phyloP scores from a whole-genome alignment of 257 asterid species.

The Echium plantagineum region DNA sequence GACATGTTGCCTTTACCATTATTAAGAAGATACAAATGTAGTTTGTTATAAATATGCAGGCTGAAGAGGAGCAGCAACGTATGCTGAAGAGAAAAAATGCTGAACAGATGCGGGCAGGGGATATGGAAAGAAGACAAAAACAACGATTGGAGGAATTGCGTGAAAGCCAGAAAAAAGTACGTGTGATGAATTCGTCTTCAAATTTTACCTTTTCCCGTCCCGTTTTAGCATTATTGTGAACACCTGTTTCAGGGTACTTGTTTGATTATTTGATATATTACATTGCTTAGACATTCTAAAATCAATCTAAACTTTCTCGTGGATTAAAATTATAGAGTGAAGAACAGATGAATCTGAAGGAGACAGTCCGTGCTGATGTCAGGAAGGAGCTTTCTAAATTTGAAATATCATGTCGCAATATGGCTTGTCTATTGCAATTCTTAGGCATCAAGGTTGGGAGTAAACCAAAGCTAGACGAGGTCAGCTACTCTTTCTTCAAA shows the following conservation, averaged over 20 bases:
- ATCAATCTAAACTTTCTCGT: constrained; percentile 3
- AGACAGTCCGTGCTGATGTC: constrained; percentile 48
- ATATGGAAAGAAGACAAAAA: constrained; percentile 88
- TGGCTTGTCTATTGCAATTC: constrained; percentile 64
- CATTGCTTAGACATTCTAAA: background rate
- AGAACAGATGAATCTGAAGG: constrained; percentile 80
- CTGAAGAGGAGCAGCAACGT: constrained; percentile 46
- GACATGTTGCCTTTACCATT: too few relatives aligned
- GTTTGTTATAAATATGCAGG: constrained; percentile 31
- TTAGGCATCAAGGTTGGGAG: constrained; percentile 16
- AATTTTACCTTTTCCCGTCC: background rate
- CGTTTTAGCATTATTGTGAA: background rate
- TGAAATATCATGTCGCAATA: constrained; percentile 45
- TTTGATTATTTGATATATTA: background rate
- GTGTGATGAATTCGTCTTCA: constrained; percentile 2
- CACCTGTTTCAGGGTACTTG: background rate
- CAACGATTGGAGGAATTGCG: constrained; percentile 84
- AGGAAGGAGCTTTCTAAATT: constrained; percentile 42
- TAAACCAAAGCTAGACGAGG: too few relatives aligned
- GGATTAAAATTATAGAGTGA: constrained; percentile 41
- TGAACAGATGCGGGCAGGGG: constrained; percentile 62
- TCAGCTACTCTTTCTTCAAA: too few relatives aligned
- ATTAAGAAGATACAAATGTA: background rate
- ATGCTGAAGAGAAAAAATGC: constrained; percentile 59
- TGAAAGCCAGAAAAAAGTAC: constrained; percentile 64